phyloP scores from a whole-genome alignment of 2,329 filamentous ascomycete species.

The Pseudogymnoascus sp. region DNA sequence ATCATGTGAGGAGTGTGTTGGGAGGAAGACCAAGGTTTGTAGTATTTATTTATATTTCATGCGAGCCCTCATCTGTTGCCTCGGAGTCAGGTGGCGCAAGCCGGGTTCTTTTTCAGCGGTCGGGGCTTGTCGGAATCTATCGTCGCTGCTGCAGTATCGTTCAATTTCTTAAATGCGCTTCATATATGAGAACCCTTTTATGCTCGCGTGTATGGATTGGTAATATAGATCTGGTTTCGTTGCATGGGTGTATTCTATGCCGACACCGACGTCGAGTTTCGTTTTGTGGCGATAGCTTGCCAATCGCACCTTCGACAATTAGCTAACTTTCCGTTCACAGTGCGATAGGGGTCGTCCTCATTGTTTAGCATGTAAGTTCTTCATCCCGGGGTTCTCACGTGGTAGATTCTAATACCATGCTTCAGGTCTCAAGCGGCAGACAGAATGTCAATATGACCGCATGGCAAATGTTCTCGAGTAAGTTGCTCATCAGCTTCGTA shows the following conservation, averaged over 20 bases:
- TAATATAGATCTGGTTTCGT: not conserved
- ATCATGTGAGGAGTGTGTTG: slow-evolving; percentile 72
- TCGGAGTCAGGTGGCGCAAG: not conserved
- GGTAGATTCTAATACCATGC: slow-evolving; percentile 16
- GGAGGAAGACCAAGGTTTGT: slow-evolving; percentile 71
- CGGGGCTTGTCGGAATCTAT: not conserved
- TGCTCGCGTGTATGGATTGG: not conserved
- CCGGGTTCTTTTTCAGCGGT: not conserved
- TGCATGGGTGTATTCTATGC: not conserved
- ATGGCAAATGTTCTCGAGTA: slow-evolving; percentile 72
- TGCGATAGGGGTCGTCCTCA: slow-evolving; percentile 68
- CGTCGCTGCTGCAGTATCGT: not conserved
- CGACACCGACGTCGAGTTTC: not conserved
- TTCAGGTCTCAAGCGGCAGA: slow-evolving; percentile 67
- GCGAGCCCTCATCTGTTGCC: not conserved
- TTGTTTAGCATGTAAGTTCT: slow-evolving; percentile 55
- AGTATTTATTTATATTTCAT: not conserved
- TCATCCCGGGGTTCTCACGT: slow-evolving; percentile 11
- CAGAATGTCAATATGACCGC: slow-evolving; percentile 66
- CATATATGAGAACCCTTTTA: not conserved
- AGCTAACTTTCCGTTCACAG: slow-evolving; percentile 33
- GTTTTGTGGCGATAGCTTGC: not conserved
- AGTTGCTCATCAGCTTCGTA: slow-evolving; percentile 28
- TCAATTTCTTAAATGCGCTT: not conserved
- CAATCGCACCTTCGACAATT: not conserved